Evolutionary conservation across 306 rosid genomes (phyloP).

Genomic region (Potentilla sterilis): DNA sequence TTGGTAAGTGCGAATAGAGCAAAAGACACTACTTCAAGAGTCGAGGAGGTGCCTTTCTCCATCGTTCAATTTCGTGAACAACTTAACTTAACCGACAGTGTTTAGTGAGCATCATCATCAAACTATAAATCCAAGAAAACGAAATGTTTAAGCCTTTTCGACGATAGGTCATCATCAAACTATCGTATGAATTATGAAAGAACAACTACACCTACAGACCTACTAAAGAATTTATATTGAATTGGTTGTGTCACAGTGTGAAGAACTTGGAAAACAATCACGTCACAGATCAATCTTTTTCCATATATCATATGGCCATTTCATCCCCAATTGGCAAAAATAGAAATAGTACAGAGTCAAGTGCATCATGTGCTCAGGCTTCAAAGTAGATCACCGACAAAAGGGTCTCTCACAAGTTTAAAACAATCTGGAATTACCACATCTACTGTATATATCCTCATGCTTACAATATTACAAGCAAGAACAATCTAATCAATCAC

Average conservation of each 20-base stretch:
- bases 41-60: no score
- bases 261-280: not conserved
- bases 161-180: not conserved
- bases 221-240: not conserved
- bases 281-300: not conserved
- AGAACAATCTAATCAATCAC: not conserved
- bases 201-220: not conserved
- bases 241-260: not conserved
- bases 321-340: not conserved
- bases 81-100: not conserved
- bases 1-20: no score
- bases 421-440: not conserved
- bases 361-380: not conserved
- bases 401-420: no score
- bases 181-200: not conserved
- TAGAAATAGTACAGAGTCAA: not conserved
- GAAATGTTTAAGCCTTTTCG: not conserved
- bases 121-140: not conserved
- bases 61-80: no score
- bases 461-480: not conserved
- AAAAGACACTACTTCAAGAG: no score
- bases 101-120: not conserved
- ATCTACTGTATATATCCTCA: not conserved
- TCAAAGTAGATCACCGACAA: slow-evolving; percentile 1
- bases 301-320: not conserved